Evolutionary conservation across 805 yeast species (phyloP), one percentile per base, ranked within the genome.

Genomic region (Phaffomyces antillensis): DNA sequence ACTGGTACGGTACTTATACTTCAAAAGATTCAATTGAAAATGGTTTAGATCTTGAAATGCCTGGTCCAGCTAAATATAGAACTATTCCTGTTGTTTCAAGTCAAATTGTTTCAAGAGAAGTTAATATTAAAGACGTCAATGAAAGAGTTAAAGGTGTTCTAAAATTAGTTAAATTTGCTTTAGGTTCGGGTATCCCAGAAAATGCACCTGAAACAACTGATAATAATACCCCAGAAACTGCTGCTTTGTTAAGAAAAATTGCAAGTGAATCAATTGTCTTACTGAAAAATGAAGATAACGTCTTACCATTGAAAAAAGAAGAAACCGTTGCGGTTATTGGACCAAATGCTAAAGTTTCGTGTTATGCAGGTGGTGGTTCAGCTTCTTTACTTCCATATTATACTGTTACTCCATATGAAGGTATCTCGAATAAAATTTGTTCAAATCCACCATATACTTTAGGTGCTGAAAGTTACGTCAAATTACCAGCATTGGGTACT

Each of bases 1-100:
- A 80, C 61, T 80, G 86, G 86, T 73, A 55, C 55, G 86, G 86
- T 24, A 68, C 71, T 10, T 78, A 74, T 58, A 67, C 79, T 15
- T 62, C 64, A 33, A 66, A 64, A 37, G 71, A 67, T 37, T 53
- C 81, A 13, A 57, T 79, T 39, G 67, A 71, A 36, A 76, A 76
- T 32, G 85, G 86, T 8, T 63, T 81, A 44, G 81, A 79, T 55
- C 63, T 81, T 52, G 86, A 81, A 59, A 77, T 78, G 83, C 86
- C 86, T 1, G 86, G 86, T 33, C 76, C 79, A 17, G 63, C 81
- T 9, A 62, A 70, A 42, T 71, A 80, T 63, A 63, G 73, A 53
- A 61, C 61, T 2, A 16, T 25, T 8, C 61, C 60, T 15, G 62
- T 69, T 17, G 60, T 76, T 16, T 47, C 63, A 12, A 77, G 72